Conservation (phyloP, 805 yeast species). For the Lipomyces spencermartinsiae region DNA sequence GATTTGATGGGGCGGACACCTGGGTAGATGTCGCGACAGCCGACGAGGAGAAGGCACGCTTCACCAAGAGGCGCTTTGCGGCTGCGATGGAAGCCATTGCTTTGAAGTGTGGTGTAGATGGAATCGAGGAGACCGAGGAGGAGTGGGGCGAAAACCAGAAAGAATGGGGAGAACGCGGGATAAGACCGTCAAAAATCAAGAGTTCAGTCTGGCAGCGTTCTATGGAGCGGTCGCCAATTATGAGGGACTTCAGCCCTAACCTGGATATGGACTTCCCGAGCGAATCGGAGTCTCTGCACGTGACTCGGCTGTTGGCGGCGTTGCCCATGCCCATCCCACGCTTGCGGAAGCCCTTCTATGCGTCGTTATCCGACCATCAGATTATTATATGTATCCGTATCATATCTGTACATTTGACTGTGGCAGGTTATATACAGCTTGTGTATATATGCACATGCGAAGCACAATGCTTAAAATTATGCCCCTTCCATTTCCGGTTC, state of each 20-base stretch:
- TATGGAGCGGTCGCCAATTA: not conserved
- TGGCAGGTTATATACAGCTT: too few relatives aligned
- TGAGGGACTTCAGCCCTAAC: not conserved
- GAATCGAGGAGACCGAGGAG: conserved; percentile 6
- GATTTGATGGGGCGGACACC: conserved; percentile 15
- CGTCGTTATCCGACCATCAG: too few relatives aligned
- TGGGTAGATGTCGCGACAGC: conserved; percentile 19
- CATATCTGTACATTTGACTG: too few relatives aligned
- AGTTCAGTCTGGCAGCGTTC: not conserved
- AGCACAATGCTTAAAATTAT: too few relatives aligned
- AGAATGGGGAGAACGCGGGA: conserved; percentile 9
- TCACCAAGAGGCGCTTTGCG: conserved; percentile 36
- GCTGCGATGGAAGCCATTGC: conserved; percentile 31
- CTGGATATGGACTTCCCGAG: not conserved
- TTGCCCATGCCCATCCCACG: too few relatives aligned
- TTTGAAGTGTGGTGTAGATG: not conserved
- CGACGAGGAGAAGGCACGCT: conserved; percentile 33
- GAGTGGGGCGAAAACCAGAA: conserved; percentile 11
- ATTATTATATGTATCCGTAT: too few relatives aligned
- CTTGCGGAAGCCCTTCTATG: too few relatives aligned
- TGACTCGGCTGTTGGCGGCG: not conserved
- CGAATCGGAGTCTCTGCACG: not conserved
- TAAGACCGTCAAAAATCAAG: not conserved
- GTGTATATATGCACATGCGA: too few relatives aligned
- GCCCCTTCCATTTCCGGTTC: not conserved